Percentiles rank a stretch among this genome's conserved stretches.
Conservation (phyloP, 148 eudicot species). For the Polygonum aviculare region DNA sequence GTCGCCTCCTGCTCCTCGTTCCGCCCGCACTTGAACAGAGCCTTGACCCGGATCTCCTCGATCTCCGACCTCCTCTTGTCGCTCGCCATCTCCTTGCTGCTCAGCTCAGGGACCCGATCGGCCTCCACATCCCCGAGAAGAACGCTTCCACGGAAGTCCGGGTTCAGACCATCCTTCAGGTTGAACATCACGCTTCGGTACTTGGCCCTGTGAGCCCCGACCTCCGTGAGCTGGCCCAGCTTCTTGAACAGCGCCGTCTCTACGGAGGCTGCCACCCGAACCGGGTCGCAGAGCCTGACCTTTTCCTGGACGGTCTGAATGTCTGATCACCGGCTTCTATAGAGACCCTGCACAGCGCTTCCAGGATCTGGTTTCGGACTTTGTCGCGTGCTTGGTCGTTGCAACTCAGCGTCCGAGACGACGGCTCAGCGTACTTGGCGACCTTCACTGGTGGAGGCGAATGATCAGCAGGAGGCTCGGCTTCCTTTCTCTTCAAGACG, state of each 20-base stretch:
- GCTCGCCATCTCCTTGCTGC: conserved; percentile 60
- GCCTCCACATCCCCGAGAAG: conserved; percentile 44
- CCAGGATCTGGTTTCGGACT: conserved; percentile 42
- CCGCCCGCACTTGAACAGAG: conserved; percentile 54
- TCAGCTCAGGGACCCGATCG: conserved; percentile 29
- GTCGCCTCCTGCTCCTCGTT: conserved; percentile 46
- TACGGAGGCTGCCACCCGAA: conserved; percentile 51
- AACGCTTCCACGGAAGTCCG: conserved; percentile 53
- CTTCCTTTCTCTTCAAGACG: conserved; percentile 21
- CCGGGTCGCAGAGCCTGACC: conserved; percentile 44
- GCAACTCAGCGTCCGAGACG: conserved; percentile 35
- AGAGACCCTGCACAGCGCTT: conserved; percentile 42
- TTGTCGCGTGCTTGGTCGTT: conserved; percentile 45
- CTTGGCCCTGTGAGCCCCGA: conserved; percentile 44
- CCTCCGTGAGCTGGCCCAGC: conserved; percentile 39
- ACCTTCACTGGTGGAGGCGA: conserved; percentile 28
- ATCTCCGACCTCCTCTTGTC: conserved; percentile 42
- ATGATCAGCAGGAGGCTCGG: neutral
- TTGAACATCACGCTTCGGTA: conserved; percentile 59
- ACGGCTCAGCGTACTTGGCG: conserved; percentile 20
- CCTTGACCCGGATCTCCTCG: conserved; percentile 40
- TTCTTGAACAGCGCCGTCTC: conserved; percentile 55
- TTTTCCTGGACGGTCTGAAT: conserved; percentile 27
- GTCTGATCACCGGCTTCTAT: conserved; percentile 27
- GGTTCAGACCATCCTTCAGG: conserved; percentile 46